Conservation (phyloP, 2,329 filamentous ascomycete genomes). For the Rugonectria rugulosa region DNA sequence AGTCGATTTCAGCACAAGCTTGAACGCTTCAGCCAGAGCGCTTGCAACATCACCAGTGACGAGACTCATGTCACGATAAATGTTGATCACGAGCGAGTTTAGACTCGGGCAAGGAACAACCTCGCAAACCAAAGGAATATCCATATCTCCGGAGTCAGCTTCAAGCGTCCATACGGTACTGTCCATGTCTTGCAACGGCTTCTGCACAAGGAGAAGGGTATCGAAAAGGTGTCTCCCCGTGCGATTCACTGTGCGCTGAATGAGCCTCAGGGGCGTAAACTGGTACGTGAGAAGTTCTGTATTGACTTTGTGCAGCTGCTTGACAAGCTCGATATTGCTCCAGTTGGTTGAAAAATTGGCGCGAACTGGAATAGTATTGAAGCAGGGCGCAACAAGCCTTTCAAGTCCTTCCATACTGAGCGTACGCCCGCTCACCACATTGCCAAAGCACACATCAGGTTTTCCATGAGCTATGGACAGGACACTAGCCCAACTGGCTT, state of each 20-base stretch:
- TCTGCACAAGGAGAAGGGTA: slow-evolving; percentile 81
- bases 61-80: slow-evolving; percentile 67
- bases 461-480: slow-evolving; percentile 63
- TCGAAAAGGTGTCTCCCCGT: slow-evolving; percentile 72
- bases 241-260: slow-evolving; percentile 63
- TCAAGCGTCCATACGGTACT: slow-evolving; percentile 62
- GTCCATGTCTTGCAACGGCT: slow-evolving; percentile 65
- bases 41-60: slow-evolving; percentile 39
- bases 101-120: slow-evolving; percentile 62
- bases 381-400: slow-evolving; percentile 83
- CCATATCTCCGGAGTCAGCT: slow-evolving; percentile 70
- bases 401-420: slow-evolving; percentile 71
- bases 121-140: slow-evolving; percentile 80
- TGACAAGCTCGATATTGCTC: slow-evolving; percentile 65
- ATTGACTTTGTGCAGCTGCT: slow-evolving; percentile 68
- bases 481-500: slow-evolving; percentile 75
- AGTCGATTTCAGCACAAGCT: slow-evolving; percentile 37
- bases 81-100: slow-evolving; percentile 63
- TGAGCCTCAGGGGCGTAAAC: slow-evolving; percentile 75
- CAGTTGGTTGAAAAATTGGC: slow-evolving; percentile 56
- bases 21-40: slow-evolving; percentile 42
- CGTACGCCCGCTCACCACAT: slow-evolving; percentile 81
- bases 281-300: slow-evolving; percentile 71
- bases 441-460: slow-evolving; percentile 84
- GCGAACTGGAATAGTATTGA: slow-evolving; percentile 85